phyloP scores from a whole-genome alignment of 352 stramenopile species.

The Blastocystis sp. region DNA sequence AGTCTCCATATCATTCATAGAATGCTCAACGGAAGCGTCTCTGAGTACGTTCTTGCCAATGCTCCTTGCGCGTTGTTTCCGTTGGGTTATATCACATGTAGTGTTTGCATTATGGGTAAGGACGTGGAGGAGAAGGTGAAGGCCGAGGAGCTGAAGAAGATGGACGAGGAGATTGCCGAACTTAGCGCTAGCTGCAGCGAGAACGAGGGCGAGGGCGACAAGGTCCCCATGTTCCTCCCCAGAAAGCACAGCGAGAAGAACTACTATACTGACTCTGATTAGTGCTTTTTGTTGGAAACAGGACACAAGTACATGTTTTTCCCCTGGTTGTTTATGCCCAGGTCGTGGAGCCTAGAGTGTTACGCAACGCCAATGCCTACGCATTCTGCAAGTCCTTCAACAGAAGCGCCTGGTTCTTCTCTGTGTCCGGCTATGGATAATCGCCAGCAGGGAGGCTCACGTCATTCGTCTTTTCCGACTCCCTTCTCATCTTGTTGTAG shows the following conservation, averaged over 20 bases:
- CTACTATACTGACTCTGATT: conserved; percentile 69
- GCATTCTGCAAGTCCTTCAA: conserved; percentile 58
- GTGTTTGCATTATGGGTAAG: conserved; percentile 63
- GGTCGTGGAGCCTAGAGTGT: conserved; percentile 43
- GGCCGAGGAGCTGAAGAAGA: conserved; percentile 23
- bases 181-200: conserved; percentile 51
- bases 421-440: not conserved
- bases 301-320: not conserved
- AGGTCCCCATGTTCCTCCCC: conserved; percentile 58
- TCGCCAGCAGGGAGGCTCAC: not conserved
- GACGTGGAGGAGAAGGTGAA: conserved; percentile 32
- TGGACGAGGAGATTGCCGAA: conserved; percentile 60
- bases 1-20: not conserved
- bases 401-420: conserved; percentile 22
- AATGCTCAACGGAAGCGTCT: conserved; percentile 50
- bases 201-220: conserved; percentile 56
- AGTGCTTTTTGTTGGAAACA: conserved; percentile 54
- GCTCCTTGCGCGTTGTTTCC: conserved; percentile 65
- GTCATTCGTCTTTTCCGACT: not conserved
- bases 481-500: conserved; percentile 3
- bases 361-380: not conserved
- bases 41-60: conserved; percentile 55
- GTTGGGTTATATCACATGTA: conserved; percentile 9
- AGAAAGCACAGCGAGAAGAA: conserved; percentile 65
- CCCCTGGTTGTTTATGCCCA: not conserved